These are phyloP conservation scores for Cyberlindnera bimundalis DNA, from an alignment of 805 yeast genomes.

Conservation along the genomic window DNA sequence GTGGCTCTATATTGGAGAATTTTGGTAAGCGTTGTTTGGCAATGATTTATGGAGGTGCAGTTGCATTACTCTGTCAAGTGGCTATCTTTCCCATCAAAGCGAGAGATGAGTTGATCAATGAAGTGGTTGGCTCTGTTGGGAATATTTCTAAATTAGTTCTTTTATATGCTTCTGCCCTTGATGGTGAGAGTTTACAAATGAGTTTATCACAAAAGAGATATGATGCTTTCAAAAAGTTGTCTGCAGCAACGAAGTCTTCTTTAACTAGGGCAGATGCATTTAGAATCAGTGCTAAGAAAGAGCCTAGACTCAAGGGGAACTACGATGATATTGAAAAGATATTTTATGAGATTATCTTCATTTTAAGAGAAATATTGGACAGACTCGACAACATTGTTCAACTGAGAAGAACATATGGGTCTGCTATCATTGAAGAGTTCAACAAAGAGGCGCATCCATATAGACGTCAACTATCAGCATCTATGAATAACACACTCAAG, in stretches of 20 bases:
- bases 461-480: slow-evolving; percentile 42
- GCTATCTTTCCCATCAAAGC: slow-evolving; percentile 46
- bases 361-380: slow-evolving; percentile 44
- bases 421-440: slow-evolving; percentile 43
- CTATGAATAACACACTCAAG: slow-evolving; percentile 36
- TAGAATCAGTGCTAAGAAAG: slow-evolving; percentile 39
- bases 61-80: slow-evolving; percentile 44
- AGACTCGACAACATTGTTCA: slow-evolving; percentile 44
- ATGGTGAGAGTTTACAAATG: slow-evolving; percentile 29
- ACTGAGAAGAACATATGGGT: slow-evolving; percentile 41
- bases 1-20: slow-evolving; percentile 39
- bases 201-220: slow-evolving; percentile 31
- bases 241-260: slow-evolving; percentile 37
- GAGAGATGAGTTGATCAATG: slow-evolving; percentile 40
- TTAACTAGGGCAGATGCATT: slow-evolving; percentile 39
- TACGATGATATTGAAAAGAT: slow-evolving; percentile 38
- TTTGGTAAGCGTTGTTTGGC: slow-evolving; percentile 50
- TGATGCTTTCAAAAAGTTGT: slow-evolving; percentile 30
- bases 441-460: slow-evolving; percentile 38
- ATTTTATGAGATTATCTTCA: slow-evolving; percentile 42
- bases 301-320: slow-evolving; percentile 47
- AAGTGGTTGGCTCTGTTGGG: slow-evolving; percentile 39
- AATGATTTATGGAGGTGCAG: slow-evolving; percentile 47
- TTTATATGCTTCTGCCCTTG: slow-evolving; percentile 38
- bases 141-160: slow-evolving; percentile 38